Percentiles rank a stretch among this genome's conserved stretches.
Evolutionary conservation across 352 stramenopile species (phyloP).

Genomic region (Phytopythium litorale): DNA sequence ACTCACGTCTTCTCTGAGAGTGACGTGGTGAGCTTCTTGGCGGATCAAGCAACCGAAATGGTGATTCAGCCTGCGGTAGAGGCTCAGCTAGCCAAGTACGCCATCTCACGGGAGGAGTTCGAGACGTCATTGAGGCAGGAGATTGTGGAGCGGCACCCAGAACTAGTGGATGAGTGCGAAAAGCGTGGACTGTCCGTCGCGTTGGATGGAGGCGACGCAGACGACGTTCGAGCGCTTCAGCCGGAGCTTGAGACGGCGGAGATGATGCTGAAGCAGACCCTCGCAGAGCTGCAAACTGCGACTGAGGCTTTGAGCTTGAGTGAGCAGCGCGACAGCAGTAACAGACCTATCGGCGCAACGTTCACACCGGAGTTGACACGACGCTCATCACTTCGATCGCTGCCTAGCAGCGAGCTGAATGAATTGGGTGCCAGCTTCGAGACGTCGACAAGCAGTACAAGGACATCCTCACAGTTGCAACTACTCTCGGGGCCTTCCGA

Average conservation of each 20-base stretch:
- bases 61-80: conserved; percentile 5
- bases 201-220: neutral
- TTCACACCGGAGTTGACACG: neutral
- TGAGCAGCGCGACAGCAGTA: neutral
- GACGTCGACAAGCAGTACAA: neutral
- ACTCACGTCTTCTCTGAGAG: conserved; percentile 10
- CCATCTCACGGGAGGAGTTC: conserved; percentile 10
- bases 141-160: conserved; percentile 13
- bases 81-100: conserved; percentile 4
- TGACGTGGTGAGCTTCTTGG: conserved; percentile 9
- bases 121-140: conserved; percentile 17
- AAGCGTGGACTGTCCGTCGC: neutral
- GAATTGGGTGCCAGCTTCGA: neutral
- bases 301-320: neutral
- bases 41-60: conserved; percentile 3
- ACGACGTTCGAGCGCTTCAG: neutral
- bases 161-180: conserved; percentile 11
- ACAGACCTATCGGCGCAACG: neutral
- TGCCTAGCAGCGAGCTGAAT: neutral
- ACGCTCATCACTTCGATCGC: neutral
- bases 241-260: neutral
- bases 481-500: neutral
- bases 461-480: neutral
- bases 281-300: neutral
- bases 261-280: neutral